Evolutionary conservation across 441 rosid species (phyloP), one percentile per base, ranked within the genome.

Genomic region (Croton setiger): DNA sequence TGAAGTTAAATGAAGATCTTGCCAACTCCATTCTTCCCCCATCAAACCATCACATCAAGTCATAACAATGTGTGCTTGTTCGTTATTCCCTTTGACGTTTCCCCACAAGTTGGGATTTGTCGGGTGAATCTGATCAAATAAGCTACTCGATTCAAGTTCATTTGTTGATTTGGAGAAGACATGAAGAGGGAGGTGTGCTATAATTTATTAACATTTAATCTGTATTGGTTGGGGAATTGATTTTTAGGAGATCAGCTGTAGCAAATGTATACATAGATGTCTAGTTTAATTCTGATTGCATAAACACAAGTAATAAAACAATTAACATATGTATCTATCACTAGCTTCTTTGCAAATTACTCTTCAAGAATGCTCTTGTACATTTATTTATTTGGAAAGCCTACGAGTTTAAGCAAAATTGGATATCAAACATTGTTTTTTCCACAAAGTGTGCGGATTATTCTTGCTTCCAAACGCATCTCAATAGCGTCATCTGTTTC

Each of bases 1-100:
- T 87, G 69, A 90, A 87, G 83, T 52, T 92, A 72, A 90, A 92
- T 5, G 98, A 90, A 31, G 93, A 92, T 72, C 83, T 90, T 27
- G 96, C 93, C 36, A 90, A 77, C 73, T 71, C 88, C 35, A 79
- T 90, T 76, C 93, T 86, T 63, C 88, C 85, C 62, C 80, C 72
- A 45, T 52, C 88, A 5, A 64, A 88, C 43, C 87, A 82, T 79
- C 83, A 73, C 71, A 77, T 76, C 80, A 82, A 82, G 75, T 68
- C 80, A 6, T 84, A 88, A 85, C 43, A 39, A 5, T 74, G 43
- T 56, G 36, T 66, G 58, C n/a, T 17, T 37, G n/a, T 68, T 31
- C 41, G 67, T 39, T 76, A 56, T 53, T 72, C 75, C 76, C 73
- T 74, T 73, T 67, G 78, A 75, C 64, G 54, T 67, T 63, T 70